A percentile compares a stretch with the other conserved stretches of the same genome.
These are phyloP conservation scores for Dendrobium chrysotoxum DNA, from an alignment of 106 monocot genomes.

Conservation along the genomic window DNA sequence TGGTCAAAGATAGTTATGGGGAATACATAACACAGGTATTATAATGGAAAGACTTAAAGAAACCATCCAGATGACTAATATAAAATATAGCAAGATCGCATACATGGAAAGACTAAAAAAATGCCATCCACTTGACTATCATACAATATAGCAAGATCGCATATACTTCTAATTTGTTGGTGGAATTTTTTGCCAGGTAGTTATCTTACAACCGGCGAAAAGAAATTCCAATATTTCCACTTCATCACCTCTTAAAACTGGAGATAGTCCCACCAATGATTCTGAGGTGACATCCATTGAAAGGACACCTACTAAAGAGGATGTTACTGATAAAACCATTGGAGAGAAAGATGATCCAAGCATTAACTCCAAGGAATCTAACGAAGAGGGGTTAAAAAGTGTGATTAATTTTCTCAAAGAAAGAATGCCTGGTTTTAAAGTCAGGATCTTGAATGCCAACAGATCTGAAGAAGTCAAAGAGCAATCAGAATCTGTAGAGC, in stretches of 20 bases:
- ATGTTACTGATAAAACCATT: constrained; percentile 11
- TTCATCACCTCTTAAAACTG: constrained; percentile 15
- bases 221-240: constrained; percentile 33
- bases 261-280: constrained; percentile 18
- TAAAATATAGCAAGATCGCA: not conserved
- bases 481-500: constrained; percentile 43
- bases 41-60: not conserved
- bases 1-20: constrained; percentile 67
- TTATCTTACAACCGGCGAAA: constrained; percentile 57
- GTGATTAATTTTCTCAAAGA: constrained; percentile 78
- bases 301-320: constrained; percentile 12
- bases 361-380: constrained; percentile 32
- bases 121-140: too few relatives aligned
- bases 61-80: not conserved
- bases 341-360: constrained; percentile 11
- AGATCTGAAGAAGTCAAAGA: constrained; percentile 53
- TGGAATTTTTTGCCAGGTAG: constrained; percentile 50
- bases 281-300: constrained; percentile 23
- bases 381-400: constrained; percentile 65
- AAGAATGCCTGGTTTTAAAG: constrained; percentile 80
- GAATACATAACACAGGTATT: constrained; percentile 64
- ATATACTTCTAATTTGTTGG: not conserved
- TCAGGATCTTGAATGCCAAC: constrained; percentile 52
- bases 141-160: not conserved
- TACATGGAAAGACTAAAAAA: not conserved